phyloP scores from a whole-genome alignment of 495 filamentous ascomycete species.

The Bryoglossum gracile region DNA sequence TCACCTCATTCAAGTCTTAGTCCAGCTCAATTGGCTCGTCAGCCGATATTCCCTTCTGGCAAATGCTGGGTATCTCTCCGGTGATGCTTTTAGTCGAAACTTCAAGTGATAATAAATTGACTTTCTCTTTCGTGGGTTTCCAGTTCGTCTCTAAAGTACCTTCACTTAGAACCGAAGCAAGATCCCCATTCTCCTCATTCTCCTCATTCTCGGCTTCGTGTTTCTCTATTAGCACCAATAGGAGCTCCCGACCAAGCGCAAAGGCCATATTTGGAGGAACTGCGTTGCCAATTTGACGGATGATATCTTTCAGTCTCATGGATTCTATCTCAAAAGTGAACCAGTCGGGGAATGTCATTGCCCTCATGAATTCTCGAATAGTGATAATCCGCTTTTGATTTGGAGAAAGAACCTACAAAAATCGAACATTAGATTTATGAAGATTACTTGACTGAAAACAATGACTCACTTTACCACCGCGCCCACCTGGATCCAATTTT shows the following conservation, averaged over 20 bases:
- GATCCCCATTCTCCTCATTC: no score
- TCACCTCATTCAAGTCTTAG: no score
- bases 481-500: neutral
- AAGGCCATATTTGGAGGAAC: slow-evolving; percentile 1
- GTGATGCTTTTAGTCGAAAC: no score
- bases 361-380: slow-evolving; percentile 6
- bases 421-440: no score
- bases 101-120: no score
- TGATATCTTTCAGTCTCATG: neutral
- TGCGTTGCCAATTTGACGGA: slow-evolving; percentile 8
- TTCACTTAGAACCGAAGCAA: no score
- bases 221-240: neutral
- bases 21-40: no score
- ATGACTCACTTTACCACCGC: neutral
- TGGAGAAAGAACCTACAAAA: slow-evolving; percentile 7
- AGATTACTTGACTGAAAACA: no score
- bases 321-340: slow-evolving; percentile 6
- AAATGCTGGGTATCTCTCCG: no score
- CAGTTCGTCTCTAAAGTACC: no score
- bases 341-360: slow-evolving; percentile 3
- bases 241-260: neutral
- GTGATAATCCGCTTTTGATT: slow-evolving; percentile 8
- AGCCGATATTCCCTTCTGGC: no score
- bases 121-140: no score
- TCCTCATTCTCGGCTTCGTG: neutral